These are phyloP conservation scores for Ballota nigra DNA, from an alignment of 257 asterid species.

Conservation along the genomic window DNA sequence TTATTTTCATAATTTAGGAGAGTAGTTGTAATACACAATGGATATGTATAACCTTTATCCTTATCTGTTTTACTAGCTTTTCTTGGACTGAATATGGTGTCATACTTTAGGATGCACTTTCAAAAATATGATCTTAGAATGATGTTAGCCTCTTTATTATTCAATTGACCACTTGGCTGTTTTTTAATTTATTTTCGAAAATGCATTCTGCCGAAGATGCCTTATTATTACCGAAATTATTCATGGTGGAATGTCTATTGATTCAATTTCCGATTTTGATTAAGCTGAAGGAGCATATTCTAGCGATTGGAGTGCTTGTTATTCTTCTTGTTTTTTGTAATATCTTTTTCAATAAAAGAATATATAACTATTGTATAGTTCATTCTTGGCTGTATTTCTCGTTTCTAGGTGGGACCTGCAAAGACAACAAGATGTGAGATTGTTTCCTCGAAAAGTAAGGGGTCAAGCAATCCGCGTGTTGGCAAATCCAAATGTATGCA, in stretches of 20 bases:
- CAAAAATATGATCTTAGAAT: neutral
- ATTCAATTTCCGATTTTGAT: neutral
- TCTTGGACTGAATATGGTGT: neutral
- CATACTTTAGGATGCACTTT: neutral
- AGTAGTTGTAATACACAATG: neutral
- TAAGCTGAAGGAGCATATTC: neutral
- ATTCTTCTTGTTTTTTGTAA: neutral
- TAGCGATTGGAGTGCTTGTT: neutral
- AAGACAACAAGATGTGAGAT: conserved; percentile 28
- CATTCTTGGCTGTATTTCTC: neutral
- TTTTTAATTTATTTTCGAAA: neutral
- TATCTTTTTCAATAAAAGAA: neutral
- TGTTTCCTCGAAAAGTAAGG: conserved; percentile 39
- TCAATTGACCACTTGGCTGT: neutral
- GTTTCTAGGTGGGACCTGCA: conserved; percentile 43
- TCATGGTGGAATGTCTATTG: neutral
- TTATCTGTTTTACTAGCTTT: neutral
- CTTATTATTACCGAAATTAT: neutral
- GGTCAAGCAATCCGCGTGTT: conserved; percentile 52
- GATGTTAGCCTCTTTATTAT: neutral
- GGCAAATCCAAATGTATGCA: conserved; percentile 84
- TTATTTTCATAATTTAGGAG: neutral
- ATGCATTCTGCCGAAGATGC: neutral
- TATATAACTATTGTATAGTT: neutral
- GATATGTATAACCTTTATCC: neutral